Conservation (phyloP, 2,329 filamentous ascomycete species). For the Pyricularia grisea region DNA sequence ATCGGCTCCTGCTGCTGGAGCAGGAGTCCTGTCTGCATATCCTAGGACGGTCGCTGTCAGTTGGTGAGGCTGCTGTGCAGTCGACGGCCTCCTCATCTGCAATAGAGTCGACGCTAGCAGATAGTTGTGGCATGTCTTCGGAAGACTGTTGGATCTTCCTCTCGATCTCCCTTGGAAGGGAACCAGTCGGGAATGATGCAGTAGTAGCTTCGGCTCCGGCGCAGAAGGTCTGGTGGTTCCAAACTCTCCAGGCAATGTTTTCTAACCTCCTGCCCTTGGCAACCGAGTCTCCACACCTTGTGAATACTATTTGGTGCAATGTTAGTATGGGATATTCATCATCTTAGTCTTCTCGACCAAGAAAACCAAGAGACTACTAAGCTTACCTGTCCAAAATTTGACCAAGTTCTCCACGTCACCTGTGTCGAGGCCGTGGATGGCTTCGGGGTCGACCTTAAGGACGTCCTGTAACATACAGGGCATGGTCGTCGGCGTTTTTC, state of each 20-base stretch:
- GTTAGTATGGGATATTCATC: conserved; percentile 19
- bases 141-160: conserved; percentile 15
- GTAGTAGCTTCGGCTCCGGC: conserved; percentile 56
- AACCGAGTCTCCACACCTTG: conserved; percentile 86
- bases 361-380: conserved; percentile 7
- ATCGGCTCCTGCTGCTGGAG: conserved; percentile 60
- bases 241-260: conserved; percentile 92
- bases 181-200: conserved; percentile 26
- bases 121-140: conserved; percentile 62
- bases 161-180: conserved; percentile 40
- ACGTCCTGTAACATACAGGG: conserved; percentile 76
- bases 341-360: conserved; percentile 3
- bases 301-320: conserved; percentile 58
- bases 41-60: conserved; percentile 56
- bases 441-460: conserved; percentile 81
- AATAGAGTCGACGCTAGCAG: conserved; percentile 67
- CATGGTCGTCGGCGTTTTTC: conserved; percentile 45
- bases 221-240: conserved; percentile 90
- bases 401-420: conserved; percentile 87
- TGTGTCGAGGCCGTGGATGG: conserved; percentile 92
- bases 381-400: conserved; percentile 92
- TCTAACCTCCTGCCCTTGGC: conserved; percentile 88
- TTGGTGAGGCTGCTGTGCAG: conserved; percentile 42
- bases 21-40: conserved; percentile 64
- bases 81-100: conserved; percentile 59